Conservation (phyloP, 169 alveolate species). For the Pseudocohnilembus persalinus region DNA sequence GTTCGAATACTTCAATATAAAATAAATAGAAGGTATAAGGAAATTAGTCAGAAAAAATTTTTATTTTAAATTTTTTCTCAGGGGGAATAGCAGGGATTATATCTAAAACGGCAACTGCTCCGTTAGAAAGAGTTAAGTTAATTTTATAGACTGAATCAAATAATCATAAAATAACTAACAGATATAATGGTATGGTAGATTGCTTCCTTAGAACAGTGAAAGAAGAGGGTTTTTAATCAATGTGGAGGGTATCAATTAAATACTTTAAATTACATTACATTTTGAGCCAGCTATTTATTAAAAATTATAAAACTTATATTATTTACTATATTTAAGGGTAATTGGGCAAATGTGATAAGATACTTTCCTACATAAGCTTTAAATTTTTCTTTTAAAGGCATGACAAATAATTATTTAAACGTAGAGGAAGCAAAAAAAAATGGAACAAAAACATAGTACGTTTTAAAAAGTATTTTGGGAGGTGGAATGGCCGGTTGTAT, state of each 20-base stretch:
- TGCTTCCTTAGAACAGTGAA: conserved; percentile 90
- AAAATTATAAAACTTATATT: too few relatives aligned
- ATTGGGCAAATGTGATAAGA: conserved; percentile 95
- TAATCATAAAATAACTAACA: conserved; percentile 85
- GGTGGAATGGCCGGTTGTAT: conserved; percentile 94
- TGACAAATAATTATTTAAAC: conserved; percentile 84
- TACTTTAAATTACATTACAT: not conserved
- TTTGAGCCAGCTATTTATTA: too few relatives aligned
- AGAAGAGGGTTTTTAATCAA: conserved; percentile 94
- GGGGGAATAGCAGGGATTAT: conserved; percentile 98
- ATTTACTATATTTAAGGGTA: conserved; percentile 47
- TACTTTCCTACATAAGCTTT: conserved; percentile 99
- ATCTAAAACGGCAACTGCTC: conserved; percentile 97
- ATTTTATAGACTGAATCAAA: conserved; percentile 94
- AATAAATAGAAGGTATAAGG: too few relatives aligned
- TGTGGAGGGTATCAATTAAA: conserved; percentile 89
- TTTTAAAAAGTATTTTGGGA: conserved; percentile 87
- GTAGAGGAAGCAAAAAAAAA: conserved; percentile 9
- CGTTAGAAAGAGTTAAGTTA: conserved; percentile 98
- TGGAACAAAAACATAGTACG: conserved; percentile 56
- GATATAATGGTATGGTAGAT: conserved; percentile 89
- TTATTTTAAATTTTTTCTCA: conserved; percentile 89
- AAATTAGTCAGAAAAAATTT: conserved; percentile 46
- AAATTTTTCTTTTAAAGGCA: conserved; percentile 97
- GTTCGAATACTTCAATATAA: too few relatives aligned